Conservation (phyloP, 305 asterid genomes). For the Striga hermonthica region DNA sequence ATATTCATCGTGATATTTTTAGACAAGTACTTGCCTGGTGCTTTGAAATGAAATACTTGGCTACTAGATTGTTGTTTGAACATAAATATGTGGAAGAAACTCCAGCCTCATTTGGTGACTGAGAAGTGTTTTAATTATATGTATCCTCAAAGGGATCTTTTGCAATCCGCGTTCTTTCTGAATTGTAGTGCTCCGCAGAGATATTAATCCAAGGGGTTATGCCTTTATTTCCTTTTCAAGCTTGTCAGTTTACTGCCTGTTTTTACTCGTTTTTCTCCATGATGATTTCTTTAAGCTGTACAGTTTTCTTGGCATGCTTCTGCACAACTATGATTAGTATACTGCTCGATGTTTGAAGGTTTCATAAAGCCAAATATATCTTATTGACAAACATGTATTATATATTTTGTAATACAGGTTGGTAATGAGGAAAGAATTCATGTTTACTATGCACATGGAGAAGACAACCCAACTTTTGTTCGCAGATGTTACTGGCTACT, state of each 20-base stretch:
- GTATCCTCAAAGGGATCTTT: too few species aligned
- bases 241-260: not conserved
- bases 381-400: constrained; percentile 31
- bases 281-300: too few species aligned
- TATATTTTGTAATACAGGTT: constrained; percentile 51
- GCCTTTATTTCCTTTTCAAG: not conserved
- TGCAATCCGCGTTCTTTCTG: not conserved
- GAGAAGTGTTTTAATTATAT: not conserved
- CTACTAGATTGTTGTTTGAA: not conserved
- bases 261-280: constrained; percentile 20
- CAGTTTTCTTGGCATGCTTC: not conserved
- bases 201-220: not conserved
- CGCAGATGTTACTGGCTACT: constrained; percentile 99
- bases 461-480: constrained; percentile 82
- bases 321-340: constrained; percentile 7
- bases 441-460: constrained; percentile 99
- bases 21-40: not conserved
- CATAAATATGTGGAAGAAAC: not conserved
- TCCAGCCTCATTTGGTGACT: not conserved
- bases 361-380: constrained; percentile 29
- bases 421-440: constrained; percentile 95
- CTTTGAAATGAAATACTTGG: not conserved
- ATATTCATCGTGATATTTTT: not conserved
- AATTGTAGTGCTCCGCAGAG: constrained; percentile 11
- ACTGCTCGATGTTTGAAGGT: constrained; percentile 14